These are phyloP conservation scores for Rhynchospora breviuscula DNA, from an alignment of 176 grass and related monocot species.

Conservation along the genomic window DNA sequence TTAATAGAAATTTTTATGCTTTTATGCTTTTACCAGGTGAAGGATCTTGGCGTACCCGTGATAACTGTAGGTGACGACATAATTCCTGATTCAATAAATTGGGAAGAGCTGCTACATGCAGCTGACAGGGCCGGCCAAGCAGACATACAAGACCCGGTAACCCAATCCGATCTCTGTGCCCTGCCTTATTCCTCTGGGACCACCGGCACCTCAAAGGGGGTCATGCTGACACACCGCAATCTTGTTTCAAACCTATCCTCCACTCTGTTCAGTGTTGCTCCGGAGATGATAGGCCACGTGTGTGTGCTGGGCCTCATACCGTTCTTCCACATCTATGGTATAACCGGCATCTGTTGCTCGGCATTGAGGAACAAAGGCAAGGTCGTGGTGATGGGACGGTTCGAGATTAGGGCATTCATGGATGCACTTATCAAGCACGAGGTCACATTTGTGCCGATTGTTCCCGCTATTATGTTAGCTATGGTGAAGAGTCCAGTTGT, in stretches of 20 bases:
- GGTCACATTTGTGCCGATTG: conserved; percentile 66
- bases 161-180: conserved; percentile 63
- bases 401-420: conserved; percentile 58
- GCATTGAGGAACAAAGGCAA: conserved; percentile 77
- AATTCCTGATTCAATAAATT: conserved; percentile 37
- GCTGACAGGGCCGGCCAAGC: conserved; percentile 46
- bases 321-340: conserved; percentile 96
- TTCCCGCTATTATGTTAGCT: conserved; percentile 74
- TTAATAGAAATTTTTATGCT: neutral
- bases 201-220: conserved; percentile 80
- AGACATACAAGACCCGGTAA: conserved; percentile 17
- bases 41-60: conserved; percentile 45
- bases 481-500: conserved; percentile 66
- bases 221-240: conserved; percentile 92
- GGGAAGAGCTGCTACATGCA: conserved; percentile 58
- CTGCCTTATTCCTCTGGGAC: conserved; percentile 80
- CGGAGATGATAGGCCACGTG: conserved; percentile 33
- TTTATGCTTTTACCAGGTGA: conserved; percentile 33
- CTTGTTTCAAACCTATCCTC: conserved; percentile 72
- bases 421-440: conserved; percentile 43
- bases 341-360: conserved; percentile 73
- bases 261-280: conserved; percentile 41
- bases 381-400: conserved; percentile 83
- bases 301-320: conserved; percentile 61
- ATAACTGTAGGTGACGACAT: conserved; percentile 36